A percentile compares a stretch with the other conserved stretches of the same genome.
Evolutionary conservation across 805 yeast genomes (phyloP).

Genomic region (Hanseniaspora pseudoguilliermondii): DNA sequence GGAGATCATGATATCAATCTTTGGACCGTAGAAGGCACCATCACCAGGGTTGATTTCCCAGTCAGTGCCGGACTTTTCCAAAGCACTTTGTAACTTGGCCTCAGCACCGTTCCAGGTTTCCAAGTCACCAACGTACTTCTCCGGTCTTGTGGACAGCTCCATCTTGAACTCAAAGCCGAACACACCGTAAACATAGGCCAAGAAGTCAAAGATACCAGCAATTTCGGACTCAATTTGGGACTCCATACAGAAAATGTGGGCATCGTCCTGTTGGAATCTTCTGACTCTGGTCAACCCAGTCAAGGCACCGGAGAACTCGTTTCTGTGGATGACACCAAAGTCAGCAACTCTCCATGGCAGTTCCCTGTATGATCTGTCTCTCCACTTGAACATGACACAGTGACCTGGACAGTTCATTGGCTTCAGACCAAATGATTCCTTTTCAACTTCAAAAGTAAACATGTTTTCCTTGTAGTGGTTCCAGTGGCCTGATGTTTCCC

Average conservation of each 20-base stretch:
- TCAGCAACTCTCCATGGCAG: constrained; percentile 98
- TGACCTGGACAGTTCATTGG: constrained; percentile 93
- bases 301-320: constrained; percentile 90
- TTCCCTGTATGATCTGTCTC: constrained; percentile 93
- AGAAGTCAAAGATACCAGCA: constrained; percentile 70
- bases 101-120: constrained; percentile 94
- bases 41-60: constrained; percentile 97
- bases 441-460: constrained; percentile 94
- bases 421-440: constrained; percentile 86
- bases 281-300: constrained; percentile 94
- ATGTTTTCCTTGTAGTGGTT: constrained; percentile 92
- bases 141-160: constrained; percentile 96
- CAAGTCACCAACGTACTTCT: constrained; percentile 84
- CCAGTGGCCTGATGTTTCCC: constrained; percentile 99
- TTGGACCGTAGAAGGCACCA: constrained; percentile 93
- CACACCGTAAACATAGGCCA: constrained; percentile 72
- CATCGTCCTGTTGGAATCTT: constrained; percentile 98
- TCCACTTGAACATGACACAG: constrained; percentile 79
- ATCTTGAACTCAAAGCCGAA: constrained; percentile 92
- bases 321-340: constrained; percentile 93
- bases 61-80: constrained; percentile 71
- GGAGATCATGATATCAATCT: constrained; percentile 89
- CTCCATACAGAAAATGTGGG: constrained; percentile 89
- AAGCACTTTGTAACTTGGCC: constrained; percentile 64
- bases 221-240: constrained; percentile 86